phyloP scores from a whole-genome alignment of 202 grass and related monocot species.

The Musa balbisiana region DNA sequence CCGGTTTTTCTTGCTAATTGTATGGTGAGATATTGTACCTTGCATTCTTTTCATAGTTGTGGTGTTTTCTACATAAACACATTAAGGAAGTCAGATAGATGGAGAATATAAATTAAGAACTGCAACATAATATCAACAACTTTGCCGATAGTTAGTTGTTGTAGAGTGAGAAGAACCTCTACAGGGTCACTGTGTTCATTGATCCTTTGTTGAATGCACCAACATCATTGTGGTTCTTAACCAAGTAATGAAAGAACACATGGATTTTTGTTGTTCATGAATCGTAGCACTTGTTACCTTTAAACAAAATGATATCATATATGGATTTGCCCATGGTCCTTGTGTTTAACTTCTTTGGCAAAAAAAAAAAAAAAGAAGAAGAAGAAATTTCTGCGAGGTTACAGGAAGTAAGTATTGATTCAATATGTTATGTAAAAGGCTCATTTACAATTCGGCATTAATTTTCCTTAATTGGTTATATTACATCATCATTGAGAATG shows the following conservation, averaged over 20 bases:
- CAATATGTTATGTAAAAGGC: neutral
- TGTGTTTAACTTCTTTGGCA: too few species aligned
- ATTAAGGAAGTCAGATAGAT: neutral
- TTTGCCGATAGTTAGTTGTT: neutral
- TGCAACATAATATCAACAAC: neutral
- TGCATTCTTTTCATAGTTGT: neutral
- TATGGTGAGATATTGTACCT: constrained; percentile 5
- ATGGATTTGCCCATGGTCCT: too few species aligned
- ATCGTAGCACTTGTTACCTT: neutral
- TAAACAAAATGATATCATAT: neutral
- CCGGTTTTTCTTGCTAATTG: constrained; percentile 23
- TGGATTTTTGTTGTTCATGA: neutral
- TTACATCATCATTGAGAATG: neutral
- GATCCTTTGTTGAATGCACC: neutral
- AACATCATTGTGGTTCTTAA: too few species aligned
- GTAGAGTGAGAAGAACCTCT: neutral
- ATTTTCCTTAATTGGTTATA: neutral
- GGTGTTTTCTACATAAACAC: neutral
- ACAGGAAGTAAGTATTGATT: too few species aligned
- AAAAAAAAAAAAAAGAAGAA: too few species aligned
- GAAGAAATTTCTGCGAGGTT: too few species aligned
- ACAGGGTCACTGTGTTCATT: neutral
- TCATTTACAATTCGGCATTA: neutral
- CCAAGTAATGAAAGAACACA: too few species aligned
- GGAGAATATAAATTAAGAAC: neutral